A percentile compares a stretch with the other conserved stretches of the same genome.
These are phyloP conservation scores for Thraustotheca clavata DNA, from an alignment of 352 stramenopile species.

Conservation along the genomic window DNA sequence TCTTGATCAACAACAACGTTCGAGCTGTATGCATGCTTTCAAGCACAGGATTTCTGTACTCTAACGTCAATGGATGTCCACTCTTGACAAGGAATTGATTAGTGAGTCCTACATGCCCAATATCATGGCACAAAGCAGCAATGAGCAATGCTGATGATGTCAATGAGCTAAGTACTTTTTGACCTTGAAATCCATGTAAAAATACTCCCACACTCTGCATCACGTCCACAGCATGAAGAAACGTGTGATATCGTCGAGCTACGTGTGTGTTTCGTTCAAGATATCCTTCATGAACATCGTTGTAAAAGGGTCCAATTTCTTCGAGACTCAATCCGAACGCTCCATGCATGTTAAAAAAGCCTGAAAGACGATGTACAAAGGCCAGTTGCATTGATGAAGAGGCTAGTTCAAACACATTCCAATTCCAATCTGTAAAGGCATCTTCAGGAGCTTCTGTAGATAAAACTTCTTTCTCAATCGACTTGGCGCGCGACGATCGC, in stretches of 20 bases:
- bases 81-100: slow-evolving; percentile 16
- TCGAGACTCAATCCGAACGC: background rate
- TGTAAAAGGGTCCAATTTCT: background rate
- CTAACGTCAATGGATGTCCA: background rate
- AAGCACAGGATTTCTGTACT: slow-evolving; percentile 10
- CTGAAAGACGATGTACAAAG: slow-evolving; percentile 5
- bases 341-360: background rate
- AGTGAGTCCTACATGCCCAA: slow-evolving; percentile 11
- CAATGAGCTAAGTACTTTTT: background rate
- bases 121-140: slow-evolving; percentile 13
- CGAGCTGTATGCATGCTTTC: slow-evolving; percentile 16
- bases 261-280: background rate
- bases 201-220: slow-evolving; percentile 16
- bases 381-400: background rate
- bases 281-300: slow-evolving; percentile 8
- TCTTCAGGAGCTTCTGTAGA: background rate
- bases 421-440: slow-evolving; percentile 15
- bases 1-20: slow-evolving; percentile 13
- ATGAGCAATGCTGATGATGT: slow-evolving; percentile 4
- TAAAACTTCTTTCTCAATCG: background rate
- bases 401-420: slow-evolving; percentile 12
- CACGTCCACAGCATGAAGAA: slow-evolving; percentile 16
- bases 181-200: slow-evolving; percentile 1
- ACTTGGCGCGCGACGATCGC: background rate
- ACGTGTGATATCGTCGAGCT: slow-evolving; percentile 6